Base-by-base conservation (phyloP, 2,329 filamentous ascomycete genomes). In the Pseudophaeomoniella oleicola region DNA sequence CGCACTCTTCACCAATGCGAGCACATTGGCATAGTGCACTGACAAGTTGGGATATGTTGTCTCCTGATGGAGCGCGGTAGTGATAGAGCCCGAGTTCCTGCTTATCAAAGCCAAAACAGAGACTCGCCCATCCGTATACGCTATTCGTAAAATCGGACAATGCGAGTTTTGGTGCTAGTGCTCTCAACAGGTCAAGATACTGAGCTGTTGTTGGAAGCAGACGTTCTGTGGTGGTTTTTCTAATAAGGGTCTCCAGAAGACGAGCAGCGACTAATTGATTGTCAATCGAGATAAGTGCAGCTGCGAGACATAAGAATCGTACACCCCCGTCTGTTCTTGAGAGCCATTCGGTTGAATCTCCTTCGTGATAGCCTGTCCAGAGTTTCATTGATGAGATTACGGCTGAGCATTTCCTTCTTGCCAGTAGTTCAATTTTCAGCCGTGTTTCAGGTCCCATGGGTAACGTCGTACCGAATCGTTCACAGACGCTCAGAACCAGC, bases 401-500 rank as follows among this genome's bases (percentile, higher is more conserved):
- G 32, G 11, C n/a, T n/a, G 31, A 35, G 12, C 36, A 16, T 2
- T 19, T 35, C 11, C 17, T 16, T 5, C 31, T 5, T 14, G 35
- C 40, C 33, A 42, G 19, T 3, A 33, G 15, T 9, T 44, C 34
- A 15, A 47, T 39, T 27, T 48, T 50, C 4, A 15, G 16, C 11
- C 41, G 37, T 4, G 45, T 44, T 30, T 48, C 44, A 3, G 15
- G 19, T 18, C 41, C 36, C 19, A 52, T 47, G 11, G 50, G 39
- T 4, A 52, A 29, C 5, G 44, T 49, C 11, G 35, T 41, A 4
- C 50, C 50, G 39, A 50, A 51, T 17, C 29, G 32, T 34, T 51
- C 41, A 33, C 50, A 52, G 11, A 47, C 45, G 4, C 44, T n/a
- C n/a, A 53, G 18, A 54, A 55, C 3, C 60, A 67, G 40, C 62